A percentile compares a stretch with the other conserved stretches of the same genome.
Evolutionary conservation across 1,284 basidiomycete species (phyloP).

Genomic region (Malassezia arunalokei): DNA sequence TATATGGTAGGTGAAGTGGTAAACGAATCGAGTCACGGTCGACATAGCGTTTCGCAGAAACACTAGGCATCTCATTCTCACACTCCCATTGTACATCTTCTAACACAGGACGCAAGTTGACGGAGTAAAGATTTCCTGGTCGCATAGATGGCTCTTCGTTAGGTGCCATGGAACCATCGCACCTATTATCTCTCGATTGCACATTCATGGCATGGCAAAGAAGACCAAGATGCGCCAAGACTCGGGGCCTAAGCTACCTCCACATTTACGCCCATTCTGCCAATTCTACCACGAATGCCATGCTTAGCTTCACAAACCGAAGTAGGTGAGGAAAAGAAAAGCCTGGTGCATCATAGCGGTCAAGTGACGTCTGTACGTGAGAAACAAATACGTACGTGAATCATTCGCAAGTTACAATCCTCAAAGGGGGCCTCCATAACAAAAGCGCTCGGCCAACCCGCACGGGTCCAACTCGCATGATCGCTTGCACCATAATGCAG

Average conservation of each 20-base stretch:
- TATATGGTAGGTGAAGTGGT: background rate
- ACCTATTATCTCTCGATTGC: no score
- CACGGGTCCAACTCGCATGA: conserved; percentile 46
- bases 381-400: conserved; percentile 18
- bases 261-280: conserved; percentile 23
- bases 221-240: no score
- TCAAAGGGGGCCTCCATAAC: conserved; percentile 37
- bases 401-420: conserved; percentile 30
- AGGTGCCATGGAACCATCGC: no score
- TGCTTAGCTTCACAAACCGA: conserved; percentile 31
- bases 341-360: conserved; percentile 25
- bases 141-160: no score
- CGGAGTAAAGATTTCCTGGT: no score
- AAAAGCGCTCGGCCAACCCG: conserved; percentile 47
- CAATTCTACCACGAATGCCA: conserved; percentile 37
- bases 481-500: conserved; percentile 94
- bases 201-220: no score
- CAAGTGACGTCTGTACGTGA: conserved; percentile 15
- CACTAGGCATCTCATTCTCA: background rate
- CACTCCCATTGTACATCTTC: no score
- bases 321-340: conserved; percentile 38
- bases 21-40: background rate
- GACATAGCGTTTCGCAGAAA: background rate
- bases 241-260: background rate
- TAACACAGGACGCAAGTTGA: no score